Percentiles rank a stretch among this genome's conserved stretches.
Evolutionary conservation across 805 yeast genomes (phyloP).

Genomic region (Lipomyces anomalus): DNA sequence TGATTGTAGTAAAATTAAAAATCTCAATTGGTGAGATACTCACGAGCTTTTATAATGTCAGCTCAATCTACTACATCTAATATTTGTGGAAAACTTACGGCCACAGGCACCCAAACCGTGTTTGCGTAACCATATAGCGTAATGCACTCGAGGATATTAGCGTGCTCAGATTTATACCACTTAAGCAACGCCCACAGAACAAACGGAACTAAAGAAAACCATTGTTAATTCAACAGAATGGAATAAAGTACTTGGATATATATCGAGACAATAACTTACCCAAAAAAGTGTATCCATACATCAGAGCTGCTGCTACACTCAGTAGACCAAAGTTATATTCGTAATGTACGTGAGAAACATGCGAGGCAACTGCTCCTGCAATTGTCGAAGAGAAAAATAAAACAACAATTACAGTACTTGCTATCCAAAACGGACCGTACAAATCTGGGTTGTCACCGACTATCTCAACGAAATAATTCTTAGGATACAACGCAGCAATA

Average conservation of each 20-base stretch:
- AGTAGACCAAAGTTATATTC: conserved; percentile 57
- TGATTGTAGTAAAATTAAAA: conserved; percentile 37
- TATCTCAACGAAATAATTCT: conserved; percentile 33
- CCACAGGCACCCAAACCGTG: conserved; percentile 79
- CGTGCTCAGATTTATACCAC: conserved; percentile 49
- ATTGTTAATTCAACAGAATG: no score
- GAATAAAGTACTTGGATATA: no score
- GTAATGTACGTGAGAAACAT: conserved; percentile 43
- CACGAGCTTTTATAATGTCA: no score
- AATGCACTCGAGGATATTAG: conserved; percentile 52
- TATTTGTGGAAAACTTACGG: conserved; percentile 53
- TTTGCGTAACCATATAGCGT: conserved; percentile 83
- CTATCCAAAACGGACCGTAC: conserved; percentile 88
- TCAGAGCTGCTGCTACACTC: conserved; percentile 59
- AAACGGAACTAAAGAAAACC: conserved; percentile 58
- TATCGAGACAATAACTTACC: no score
- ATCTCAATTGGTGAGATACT: conserved; percentile 28
- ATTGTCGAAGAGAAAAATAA: conserved; percentile 72
- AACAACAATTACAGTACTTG: conserved; percentile 69
- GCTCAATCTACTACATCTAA: conserved; percentile 45
- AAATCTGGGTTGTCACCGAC: conserved; percentile 56
- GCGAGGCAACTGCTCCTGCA: conserved; percentile 54
- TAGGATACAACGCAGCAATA: conserved; percentile 54
- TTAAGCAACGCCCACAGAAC: conserved; percentile 47
- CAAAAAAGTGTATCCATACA: conserved; percentile 72